Evolutionary conservation across 2,329 filamentous ascomycete species (phyloP).

Genomic region (Penicillium concentricum): DNA sequence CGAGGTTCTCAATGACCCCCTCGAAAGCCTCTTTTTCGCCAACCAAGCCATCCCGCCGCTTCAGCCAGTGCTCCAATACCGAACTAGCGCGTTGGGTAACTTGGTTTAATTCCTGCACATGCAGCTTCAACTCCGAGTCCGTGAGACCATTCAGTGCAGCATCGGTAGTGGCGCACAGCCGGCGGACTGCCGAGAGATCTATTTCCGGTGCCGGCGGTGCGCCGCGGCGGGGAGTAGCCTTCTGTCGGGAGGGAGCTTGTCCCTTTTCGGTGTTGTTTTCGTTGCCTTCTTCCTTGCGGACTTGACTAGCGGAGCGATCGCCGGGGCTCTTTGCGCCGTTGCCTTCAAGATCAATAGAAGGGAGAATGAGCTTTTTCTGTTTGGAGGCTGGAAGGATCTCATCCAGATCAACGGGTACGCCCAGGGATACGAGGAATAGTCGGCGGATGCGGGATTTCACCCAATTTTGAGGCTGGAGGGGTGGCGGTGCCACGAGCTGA

Average conservation of each 20-base stretch:
- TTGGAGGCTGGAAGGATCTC: constrained; percentile 96
- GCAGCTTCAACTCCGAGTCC: constrained; percentile 69
- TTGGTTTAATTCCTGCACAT: constrained; percentile 67
- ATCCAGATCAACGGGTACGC: constrained; percentile 93
- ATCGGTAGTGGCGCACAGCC: constrained; percentile 79
- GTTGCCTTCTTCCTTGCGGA: constrained; percentile 29
- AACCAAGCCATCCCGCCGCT: constrained; percentile 78
- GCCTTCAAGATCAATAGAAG: constrained; percentile 65
- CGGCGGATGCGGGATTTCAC: constrained; percentile 92
- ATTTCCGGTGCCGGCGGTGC: constrained; percentile 69
- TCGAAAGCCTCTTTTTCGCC: constrained; percentile 93
- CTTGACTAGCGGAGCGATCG: constrained; percentile 44
- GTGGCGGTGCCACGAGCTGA: constrained; percentile 90
- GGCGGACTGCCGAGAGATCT: constrained; percentile 73
- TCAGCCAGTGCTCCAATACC: constrained; percentile 84
- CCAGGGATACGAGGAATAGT: constrained; percentile 91
- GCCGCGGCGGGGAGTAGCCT: constrained; percentile 39
- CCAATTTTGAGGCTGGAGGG: constrained; percentile 95
- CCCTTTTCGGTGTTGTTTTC: constrained; percentile 25
- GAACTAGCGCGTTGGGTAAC: constrained; percentile 71
- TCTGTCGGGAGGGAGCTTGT: constrained; percentile 30
- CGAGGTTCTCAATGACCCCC: constrained; percentile 93
- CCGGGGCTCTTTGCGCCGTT: constrained; percentile 59
- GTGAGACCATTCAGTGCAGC: constrained; percentile 79
- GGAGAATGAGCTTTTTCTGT: constrained; percentile 94